Evolutionary conservation across 331 rosid species (phyloP).

Genomic region (Malus hybrid): DNA sequence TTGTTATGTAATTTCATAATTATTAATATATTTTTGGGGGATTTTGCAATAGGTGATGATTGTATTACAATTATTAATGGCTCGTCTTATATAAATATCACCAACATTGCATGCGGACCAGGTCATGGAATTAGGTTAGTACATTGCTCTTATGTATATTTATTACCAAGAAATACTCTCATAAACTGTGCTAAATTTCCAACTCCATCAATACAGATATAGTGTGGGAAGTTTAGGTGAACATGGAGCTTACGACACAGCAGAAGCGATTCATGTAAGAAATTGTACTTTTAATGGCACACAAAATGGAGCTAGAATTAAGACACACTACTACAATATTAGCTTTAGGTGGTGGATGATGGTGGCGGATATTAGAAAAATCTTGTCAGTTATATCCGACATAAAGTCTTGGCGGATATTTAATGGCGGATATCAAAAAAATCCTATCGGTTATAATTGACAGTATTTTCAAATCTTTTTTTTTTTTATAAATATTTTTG

Average conservation of each 20-base stretch:
- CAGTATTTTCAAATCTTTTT: no score
- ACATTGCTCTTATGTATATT: neutral
- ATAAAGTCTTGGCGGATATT: no score
- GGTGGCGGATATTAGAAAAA: no score
- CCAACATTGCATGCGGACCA: slow-evolving; percentile 50
- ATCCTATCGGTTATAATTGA: no score
- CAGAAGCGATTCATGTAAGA: slow-evolving; percentile 38
- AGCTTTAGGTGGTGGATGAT: no score
- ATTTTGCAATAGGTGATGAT: slow-evolving; percentile 44
- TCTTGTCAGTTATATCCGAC: no score
- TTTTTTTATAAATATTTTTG: no score
- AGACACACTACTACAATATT: neutral
- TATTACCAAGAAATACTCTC: neutral
- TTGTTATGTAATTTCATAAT: no score
- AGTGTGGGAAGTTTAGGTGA: slow-evolving; percentile 56
- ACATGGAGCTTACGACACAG: slow-evolving; percentile 28
- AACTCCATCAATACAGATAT: neutral
- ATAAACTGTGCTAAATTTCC: neutral
- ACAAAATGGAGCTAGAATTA: slow-evolving; percentile 41
- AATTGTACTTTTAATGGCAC: slow-evolving; percentile 42
- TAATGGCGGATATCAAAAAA: no score
- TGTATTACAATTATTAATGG: slow-evolving; percentile 53
- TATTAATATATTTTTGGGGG: neutral
- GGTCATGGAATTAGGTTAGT: slow-evolving; percentile 58
- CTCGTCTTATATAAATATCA: slow-evolving; percentile 29